Conservation (phyloP, 2,329 filamentous ascomycete species). For the Acrodontium crateriforme region DNA sequence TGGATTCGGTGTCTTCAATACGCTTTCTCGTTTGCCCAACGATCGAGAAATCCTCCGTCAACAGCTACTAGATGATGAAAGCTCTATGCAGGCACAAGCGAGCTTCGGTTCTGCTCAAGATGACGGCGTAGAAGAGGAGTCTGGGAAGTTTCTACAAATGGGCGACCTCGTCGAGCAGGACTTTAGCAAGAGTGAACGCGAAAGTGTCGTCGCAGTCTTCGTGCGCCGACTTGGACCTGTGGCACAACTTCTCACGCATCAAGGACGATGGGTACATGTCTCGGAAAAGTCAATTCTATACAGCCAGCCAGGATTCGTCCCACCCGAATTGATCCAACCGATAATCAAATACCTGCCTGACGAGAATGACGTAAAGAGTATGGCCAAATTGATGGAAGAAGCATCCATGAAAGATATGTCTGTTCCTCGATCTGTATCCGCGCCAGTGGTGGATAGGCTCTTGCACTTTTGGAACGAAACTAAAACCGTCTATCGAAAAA, state of each 20-base stretch:
- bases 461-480: constrained; percentile 29
- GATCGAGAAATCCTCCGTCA: constrained; percentile 12
- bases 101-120: constrained; percentile 15
- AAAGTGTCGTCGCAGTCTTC: constrained; percentile 36
- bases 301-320: constrained; percentile 35
- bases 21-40: constrained; percentile 18
- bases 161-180: constrained; percentile 38
- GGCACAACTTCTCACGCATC: constrained; percentile 37
- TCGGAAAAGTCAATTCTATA: constrained; percentile 30
- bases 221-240: constrained; percentile 20
- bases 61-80: constrained; percentile 12
- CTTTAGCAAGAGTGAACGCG: constrained; percentile 17
- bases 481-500: constrained; percentile 33
- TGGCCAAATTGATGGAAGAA: constrained; percentile 20
- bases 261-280: constrained; percentile 35
- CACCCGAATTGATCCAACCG: constrained; percentile 30
- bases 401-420: constrained; percentile 25
- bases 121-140: constrained; percentile 21
- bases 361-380: constrained; percentile 17
- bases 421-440: constrained; percentile 33
- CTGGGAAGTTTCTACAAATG: constrained; percentile 25
- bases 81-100: constrained; percentile 5
- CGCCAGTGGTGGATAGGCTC: constrained; percentile 31
- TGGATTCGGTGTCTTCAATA: constrained; percentile 15
- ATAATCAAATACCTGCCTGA: constrained; percentile 39